A percentile compares a stretch with the other conserved stretches of the same genome.
These are phyloP conservation scores for Yamadazyma takamatsuzukensis DNA, from an alignment of 805 yeast species.

Conservation along the genomic window DNA sequence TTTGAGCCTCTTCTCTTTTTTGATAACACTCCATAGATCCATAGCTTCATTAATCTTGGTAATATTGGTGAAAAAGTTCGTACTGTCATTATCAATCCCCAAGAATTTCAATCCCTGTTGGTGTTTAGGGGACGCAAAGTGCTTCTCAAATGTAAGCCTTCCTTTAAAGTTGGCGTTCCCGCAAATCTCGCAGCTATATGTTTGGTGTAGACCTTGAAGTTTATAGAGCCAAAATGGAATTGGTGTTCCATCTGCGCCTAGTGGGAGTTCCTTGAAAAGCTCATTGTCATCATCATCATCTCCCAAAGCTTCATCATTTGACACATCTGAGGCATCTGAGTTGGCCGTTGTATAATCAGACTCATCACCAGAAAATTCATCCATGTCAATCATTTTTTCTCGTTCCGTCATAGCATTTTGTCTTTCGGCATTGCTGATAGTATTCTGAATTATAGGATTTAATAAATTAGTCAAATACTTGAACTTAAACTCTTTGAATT, in stretches of 20 bases:
- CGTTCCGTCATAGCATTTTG: conserved; percentile 63
- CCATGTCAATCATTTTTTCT: conserved; percentile 54
- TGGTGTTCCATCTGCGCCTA: conserved; percentile 88
- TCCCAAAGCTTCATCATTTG: conserved; percentile 15
- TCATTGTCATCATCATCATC: conserved; percentile 22
- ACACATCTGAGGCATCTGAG: conserved; percentile 19
- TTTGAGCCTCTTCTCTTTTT: conserved; percentile 30
- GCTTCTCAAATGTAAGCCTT: conserved; percentile 63
- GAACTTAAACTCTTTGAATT: conserved; percentile 36
- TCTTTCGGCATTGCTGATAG: conserved; percentile 64
- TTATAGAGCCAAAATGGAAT: conserved; percentile 93
- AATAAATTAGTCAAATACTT: conserved; percentile 35
- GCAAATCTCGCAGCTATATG: conserved; percentile 81
- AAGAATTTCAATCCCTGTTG: conserved; percentile 67
- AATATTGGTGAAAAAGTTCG: conserved; percentile 57
- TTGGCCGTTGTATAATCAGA: conserved; percentile 38
- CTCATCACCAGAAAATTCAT: conserved; percentile 36
- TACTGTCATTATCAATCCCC: conserved; percentile 56
- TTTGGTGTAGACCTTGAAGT: conserved; percentile 75
- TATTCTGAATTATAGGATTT: conserved; percentile 38
- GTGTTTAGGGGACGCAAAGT: conserved; percentile 72
- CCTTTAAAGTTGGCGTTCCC: conserved; percentile 75
- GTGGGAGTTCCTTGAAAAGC: conserved; percentile 60
- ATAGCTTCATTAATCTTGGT: conserved; percentile 65
- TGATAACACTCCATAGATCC: conserved; percentile 49